Evolutionary conservation across 106 monocot species (phyloP).

Genomic region (Xerophyta viscosa): DNA sequence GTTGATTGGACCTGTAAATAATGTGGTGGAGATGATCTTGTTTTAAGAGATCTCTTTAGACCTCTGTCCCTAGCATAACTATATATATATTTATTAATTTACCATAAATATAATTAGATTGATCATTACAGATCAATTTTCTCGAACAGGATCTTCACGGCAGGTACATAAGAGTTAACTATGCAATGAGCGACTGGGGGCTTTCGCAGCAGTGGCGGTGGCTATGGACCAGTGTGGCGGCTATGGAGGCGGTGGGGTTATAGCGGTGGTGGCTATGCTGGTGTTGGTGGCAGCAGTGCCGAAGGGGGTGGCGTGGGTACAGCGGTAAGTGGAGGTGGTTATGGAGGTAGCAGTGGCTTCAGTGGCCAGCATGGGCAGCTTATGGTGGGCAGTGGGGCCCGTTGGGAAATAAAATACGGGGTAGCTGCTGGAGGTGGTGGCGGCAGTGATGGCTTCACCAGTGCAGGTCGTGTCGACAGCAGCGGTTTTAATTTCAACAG

Average conservation of each 20-base stretch:
- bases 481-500: conserved; percentile 4
- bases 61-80: no score
- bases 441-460: neutral
- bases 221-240: conserved; percentile 20
- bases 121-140: neutral
- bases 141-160: conserved; percentile 44
- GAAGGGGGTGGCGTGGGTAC: conserved; percentile 4
- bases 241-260: conserved; percentile 9
- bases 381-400: no score
- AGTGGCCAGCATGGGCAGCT: neutral
- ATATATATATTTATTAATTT: neutral
- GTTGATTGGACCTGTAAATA: no score
- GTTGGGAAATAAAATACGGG: neutral
- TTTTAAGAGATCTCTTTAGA: no score
- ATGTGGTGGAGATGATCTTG: no score
- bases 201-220: conserved; percentile 11
- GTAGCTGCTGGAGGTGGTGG: neutral
- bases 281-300: conserved; percentile 10
- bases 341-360: conserved; percentile 4
- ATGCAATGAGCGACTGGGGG: conserved; percentile 30
- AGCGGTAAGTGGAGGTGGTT: neutral
- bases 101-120: neutral
- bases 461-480: neutral
- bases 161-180: conserved; percentile 38
- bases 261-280: conserved; percentile 4